Conservation (phyloP, 768 basidiomycete species). For the Kwoniella shandongensis region DNA sequence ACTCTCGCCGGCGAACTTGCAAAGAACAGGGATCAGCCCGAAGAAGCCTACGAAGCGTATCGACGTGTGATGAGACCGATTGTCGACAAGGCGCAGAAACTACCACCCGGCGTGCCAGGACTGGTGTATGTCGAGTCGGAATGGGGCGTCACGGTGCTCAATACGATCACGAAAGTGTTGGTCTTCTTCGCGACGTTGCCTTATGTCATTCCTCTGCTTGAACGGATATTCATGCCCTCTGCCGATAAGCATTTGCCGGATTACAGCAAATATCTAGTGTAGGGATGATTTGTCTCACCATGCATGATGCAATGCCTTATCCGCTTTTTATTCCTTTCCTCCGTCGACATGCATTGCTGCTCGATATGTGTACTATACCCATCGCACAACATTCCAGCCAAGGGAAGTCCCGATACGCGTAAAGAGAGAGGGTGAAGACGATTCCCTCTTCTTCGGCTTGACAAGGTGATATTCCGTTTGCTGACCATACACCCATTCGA, state of each 20-base stretch:
- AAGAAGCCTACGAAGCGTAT: conserved; percentile 5
- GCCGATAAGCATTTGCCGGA: too few species aligned
- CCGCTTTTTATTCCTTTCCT: too few species aligned
- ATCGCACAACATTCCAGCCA: too few species aligned
- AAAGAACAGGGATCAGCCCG: neutral
- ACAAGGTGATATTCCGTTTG: conserved; percentile 60
- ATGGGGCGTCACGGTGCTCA: conserved; percentile 2
- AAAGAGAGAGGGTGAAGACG: too few species aligned
- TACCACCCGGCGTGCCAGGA: conserved; percentile 13
- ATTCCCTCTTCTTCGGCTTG: conserved; percentile 15
- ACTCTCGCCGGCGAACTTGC: conserved; percentile 32
- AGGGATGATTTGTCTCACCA: too few species aligned
- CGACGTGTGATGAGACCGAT: neutral
- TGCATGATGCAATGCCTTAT: too few species aligned
- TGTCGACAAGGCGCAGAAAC: conserved; percentile 10
- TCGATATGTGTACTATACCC: too few species aligned
- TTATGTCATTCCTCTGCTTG: too few species aligned
- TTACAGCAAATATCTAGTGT: too few species aligned
- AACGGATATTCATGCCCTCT: too few species aligned
- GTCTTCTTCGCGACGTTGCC: neutral
- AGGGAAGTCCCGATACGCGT: too few species aligned
- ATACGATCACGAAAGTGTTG: neutral
- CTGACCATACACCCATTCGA: conserved; percentile 60
- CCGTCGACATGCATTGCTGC: too few species aligned
- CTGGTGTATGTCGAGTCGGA: conserved; percentile 2